Evolutionary conservation across 1,284 basidiomycete genomes (phyloP).

Genomic region (Apiotrichum montevideense): DNA sequence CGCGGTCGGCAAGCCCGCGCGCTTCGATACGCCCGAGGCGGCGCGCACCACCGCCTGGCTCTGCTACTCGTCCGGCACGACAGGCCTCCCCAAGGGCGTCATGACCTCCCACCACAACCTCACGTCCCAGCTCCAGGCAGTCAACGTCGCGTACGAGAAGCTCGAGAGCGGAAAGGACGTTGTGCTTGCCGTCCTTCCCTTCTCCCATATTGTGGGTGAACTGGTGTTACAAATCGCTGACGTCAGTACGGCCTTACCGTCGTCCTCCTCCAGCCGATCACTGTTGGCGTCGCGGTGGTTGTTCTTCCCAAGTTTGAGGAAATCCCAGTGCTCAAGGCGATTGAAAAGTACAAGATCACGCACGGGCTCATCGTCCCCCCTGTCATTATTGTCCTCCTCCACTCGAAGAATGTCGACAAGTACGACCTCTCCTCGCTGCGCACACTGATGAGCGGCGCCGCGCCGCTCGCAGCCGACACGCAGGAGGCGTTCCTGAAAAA

Average conservation of each 20-base stretch:
- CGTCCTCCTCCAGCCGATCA: conserved; percentile 58
- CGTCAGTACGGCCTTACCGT: conserved; percentile 10
- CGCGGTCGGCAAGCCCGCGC: conserved; percentile 1
- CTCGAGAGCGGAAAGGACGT: conserved; percentile 3
- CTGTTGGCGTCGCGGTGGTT: conserved; percentile 57
- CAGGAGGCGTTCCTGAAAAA: conserved; percentile 24
- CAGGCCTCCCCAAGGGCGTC: conserved; percentile 45
- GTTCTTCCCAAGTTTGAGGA: conserved; percentile 61
- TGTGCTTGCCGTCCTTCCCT: conserved; percentile 11
- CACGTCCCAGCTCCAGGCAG: conserved; percentile 35
- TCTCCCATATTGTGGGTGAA: conserved; percentile 6
- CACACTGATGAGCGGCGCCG: conserved; percentile 68
- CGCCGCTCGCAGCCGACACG: conserved; percentile 58
- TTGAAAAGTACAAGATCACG: conserved; percentile 54
- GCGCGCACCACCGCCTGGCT: conserved; percentile 35
- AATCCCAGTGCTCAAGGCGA: conserved; percentile 56
- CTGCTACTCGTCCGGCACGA: conserved; percentile 63
- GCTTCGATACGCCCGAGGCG: conserved; percentile 4
- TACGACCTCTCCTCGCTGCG: conserved; percentile 62
- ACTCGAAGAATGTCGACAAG: conserved; percentile 56
- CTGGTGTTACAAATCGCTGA: too few relatives aligned
- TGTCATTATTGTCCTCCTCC: conserved; percentile 56
- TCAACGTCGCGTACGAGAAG: background rate
- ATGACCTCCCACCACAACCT: conserved; percentile 63
- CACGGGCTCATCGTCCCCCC: conserved; percentile 71